phyloP scores from a whole-genome alignment of 23 red algal genomes.

The Pyropia haitanensis region DNA sequence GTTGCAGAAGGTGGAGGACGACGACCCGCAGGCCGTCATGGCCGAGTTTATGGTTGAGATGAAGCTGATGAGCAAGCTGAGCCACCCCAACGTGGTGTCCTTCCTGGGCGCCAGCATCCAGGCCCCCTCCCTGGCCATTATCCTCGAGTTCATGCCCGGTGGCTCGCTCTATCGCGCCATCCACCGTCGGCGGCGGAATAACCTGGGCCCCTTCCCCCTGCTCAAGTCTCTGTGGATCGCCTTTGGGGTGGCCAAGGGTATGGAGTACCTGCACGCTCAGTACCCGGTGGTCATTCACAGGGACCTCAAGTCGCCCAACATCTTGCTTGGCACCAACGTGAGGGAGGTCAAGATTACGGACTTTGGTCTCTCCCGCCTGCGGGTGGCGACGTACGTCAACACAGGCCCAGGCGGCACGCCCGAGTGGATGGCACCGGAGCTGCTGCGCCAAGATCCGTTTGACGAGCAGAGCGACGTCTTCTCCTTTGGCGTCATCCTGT shows the following conservation, averaged over 20 bases:
- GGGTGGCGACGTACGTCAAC: constrained; percentile 38
- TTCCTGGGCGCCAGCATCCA: constrained; percentile 64
- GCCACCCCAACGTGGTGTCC: constrained; percentile 64
- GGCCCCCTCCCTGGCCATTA: constrained; percentile 54
- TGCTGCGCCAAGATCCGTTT: constrained; percentile 76
- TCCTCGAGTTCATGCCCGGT: constrained; percentile 76
- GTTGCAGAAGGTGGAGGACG: constrained; percentile 70
- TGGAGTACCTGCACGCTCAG: constrained; percentile 76
- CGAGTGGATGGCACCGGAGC: constrained; percentile 93
- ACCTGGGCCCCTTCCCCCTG: constrained; percentile 46
- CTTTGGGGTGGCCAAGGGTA: constrained; percentile 70
- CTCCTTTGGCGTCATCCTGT: constrained; percentile 89
- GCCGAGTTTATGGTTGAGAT: constrained; percentile 82
- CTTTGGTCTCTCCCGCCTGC: constrained; percentile 65
- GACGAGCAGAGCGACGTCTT: constrained; percentile 74
- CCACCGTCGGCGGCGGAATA: constrained; percentile 46
- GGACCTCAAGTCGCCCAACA: constrained; percentile 88
- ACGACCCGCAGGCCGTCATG: constrained; percentile 41
- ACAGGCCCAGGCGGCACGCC: constrained; percentile 80
- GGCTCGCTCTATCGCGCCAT: constrained; percentile 80
- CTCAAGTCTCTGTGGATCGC: constrained; percentile 63
- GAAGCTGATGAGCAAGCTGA: constrained; percentile 74
- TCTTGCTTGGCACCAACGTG: constrained; percentile 59
- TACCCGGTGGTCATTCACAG: constrained; percentile 68
- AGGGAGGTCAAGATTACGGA: constrained; percentile 69